Conservation (phyloP, 2,329 filamentous ascomycete genomes). For the Pseudogymnoascus verrucosus region DNA sequence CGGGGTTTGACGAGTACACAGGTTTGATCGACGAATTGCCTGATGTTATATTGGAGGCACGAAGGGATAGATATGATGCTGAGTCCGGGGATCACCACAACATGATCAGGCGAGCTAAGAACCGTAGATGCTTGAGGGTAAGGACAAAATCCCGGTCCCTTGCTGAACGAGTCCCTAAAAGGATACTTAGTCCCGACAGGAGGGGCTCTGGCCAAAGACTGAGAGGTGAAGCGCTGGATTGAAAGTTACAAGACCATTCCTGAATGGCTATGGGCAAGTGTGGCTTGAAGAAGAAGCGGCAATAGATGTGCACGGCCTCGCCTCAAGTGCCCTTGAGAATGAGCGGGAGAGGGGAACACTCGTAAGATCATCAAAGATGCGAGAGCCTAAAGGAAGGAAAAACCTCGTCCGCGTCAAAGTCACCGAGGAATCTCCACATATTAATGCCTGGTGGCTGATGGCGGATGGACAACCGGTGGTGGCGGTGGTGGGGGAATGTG, state of each 20-base stretch:
- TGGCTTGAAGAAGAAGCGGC: background rate
- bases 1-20: background rate
- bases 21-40: conserved; percentile 6
- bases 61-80: conserved; percentile 7
- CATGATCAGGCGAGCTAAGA: conserved; percentile 8
- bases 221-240: background rate
- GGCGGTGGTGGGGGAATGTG: background rate
- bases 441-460: conserved; percentile 5
- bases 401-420: conserved; percentile 5
- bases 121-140: background rate
- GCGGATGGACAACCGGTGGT: background rate
- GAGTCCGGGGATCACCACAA: background rate
- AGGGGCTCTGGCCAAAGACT: conserved; percentile 4
- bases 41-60: conserved; percentile 5
- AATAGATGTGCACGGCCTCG: conserved; percentile 6
- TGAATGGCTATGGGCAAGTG: background rate
- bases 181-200: background rate
- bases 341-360: background rate
- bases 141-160: background rate
- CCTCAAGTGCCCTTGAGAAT: background rate
- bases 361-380: conserved; percentile 3
- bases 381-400: conserved; percentile 8
- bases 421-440: conserved; percentile 4
- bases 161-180: conserved; percentile 2
- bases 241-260: background rate